Evolutionary conservation across 2,329 filamentous ascomycete species (phyloP).

Genomic region (Nothophoma quercina): DNA sequence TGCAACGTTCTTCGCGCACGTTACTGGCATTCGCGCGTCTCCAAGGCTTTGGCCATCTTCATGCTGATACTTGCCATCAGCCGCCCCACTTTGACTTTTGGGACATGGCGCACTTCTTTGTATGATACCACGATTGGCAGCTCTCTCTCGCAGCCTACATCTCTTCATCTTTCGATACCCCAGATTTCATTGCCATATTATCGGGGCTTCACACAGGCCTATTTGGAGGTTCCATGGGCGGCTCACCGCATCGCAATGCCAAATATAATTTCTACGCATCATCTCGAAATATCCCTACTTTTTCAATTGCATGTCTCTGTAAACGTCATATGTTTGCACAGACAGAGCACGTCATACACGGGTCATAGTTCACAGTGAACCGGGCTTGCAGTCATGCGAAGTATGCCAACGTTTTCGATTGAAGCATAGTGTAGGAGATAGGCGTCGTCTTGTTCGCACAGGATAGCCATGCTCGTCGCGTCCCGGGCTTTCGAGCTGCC

Average conservation of each 20-base stretch:
- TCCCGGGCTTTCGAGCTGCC: too few relatives aligned
- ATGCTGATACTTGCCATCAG: background rate
- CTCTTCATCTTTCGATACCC: slow-evolving; percentile 11
- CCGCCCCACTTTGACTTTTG: background rate
- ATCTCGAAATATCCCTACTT: too few relatives aligned
- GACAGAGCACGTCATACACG: too few relatives aligned
- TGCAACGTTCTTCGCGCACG: background rate
- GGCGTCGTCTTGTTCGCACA: too few relatives aligned
- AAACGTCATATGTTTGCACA: too few relatives aligned
- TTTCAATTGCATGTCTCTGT: too few relatives aligned
- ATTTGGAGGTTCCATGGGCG: background rate
- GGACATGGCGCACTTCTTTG: background rate
- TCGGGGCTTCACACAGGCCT: background rate
- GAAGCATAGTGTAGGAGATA: too few relatives aligned
- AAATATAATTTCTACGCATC: too few relatives aligned
- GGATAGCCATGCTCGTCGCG: too few relatives aligned
- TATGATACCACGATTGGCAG: background rate
- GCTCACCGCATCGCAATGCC: background rate
- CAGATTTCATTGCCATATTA: slow-evolving; percentile 5
- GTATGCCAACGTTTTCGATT: too few relatives aligned
- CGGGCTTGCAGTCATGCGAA: too few relatives aligned
- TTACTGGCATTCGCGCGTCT: background rate
- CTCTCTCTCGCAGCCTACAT: background rate
- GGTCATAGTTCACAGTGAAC: too few relatives aligned
- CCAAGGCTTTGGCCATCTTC: background rate